These are phyloP conservation scores for Zoysia matrella DNA, from an alignment of 202 grass and related monocot species.

Conservation along the genomic window DNA sequence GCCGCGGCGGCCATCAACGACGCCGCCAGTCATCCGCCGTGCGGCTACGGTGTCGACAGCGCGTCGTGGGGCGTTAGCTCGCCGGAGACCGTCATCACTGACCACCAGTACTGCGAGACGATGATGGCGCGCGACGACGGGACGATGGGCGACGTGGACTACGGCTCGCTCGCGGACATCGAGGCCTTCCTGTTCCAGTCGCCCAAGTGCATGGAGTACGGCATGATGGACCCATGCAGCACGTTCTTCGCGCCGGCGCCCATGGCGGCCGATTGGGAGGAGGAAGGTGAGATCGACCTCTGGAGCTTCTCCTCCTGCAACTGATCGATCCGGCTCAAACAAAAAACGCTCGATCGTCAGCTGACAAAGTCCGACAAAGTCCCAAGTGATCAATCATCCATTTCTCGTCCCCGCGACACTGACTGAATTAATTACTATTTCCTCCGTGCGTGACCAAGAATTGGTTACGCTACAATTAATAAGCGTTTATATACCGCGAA, in stretches of 20 bases:
- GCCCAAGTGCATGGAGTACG: slow-evolving; percentile 92
- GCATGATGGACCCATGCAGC: slow-evolving; percentile 72
- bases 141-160: slow-evolving; percentile 31
- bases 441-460: slow-evolving; percentile 44
- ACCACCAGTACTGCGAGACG: neutral
- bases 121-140: slow-evolving; percentile 10
- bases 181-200: slow-evolving; percentile 88
- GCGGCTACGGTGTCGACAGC: slow-evolving; percentile 29
- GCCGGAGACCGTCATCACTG: slow-evolving; percentile 30
- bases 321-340: slow-evolving; percentile 12
- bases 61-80: slow-evolving; percentile 39
- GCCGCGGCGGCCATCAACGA: neutral
- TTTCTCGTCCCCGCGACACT: slow-evolving; percentile 43
- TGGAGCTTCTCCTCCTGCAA: slow-evolving; percentile 81
- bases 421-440: slow-evolving; percentile 44
- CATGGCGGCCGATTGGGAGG: slow-evolving; percentile 58
- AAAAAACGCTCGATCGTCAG: neutral
- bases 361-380: neutral
- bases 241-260: slow-evolving; percentile 72
- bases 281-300: slow-evolving; percentile 79
- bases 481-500: slow-evolving; percentile 33
- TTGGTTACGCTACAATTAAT: slow-evolving; percentile 48
- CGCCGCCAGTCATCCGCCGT: neutral
- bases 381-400: slow-evolving; percentile 24
- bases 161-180: slow-evolving; percentile 62